Percentiles rank a stretch among this genome's conserved stretches.
phyloP scores from a whole-genome alignment of 1,284 basidiomycete species.

The Papiliotrema flavescens region DNA sequence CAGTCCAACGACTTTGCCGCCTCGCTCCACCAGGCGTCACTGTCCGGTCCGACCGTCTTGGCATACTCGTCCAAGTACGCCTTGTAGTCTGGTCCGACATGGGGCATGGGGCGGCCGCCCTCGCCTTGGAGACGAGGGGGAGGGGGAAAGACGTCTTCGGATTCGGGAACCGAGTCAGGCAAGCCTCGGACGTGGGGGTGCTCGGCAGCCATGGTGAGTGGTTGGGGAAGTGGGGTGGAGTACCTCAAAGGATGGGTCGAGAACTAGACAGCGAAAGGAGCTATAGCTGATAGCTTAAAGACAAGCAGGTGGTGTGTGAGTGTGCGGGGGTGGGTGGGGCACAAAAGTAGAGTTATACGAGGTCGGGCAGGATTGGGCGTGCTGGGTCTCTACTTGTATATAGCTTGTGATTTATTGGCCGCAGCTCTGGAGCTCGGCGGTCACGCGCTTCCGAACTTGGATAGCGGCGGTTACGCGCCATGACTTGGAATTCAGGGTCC shows the following conservation, averaged over 20 bases:
- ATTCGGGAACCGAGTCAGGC: constrained; percentile 33
- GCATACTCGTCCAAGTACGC: constrained; percentile 68
- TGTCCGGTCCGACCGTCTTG: constrained; percentile 67
- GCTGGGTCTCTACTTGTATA: no score
- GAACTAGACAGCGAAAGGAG: no score
- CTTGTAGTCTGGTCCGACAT: constrained; percentile 69
- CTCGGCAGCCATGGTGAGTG: background rate
- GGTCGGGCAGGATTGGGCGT: no score
- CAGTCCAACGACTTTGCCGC: constrained; percentile 78
- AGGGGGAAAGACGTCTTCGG: constrained; percentile 38
- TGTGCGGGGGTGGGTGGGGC: no score
- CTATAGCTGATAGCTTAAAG: no score
- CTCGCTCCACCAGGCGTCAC: constrained; percentile 85
- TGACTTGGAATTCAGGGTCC: no score
- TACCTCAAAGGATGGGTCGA: background rate
- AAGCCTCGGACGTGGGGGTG: constrained; percentile 28
- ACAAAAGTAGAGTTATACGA: no score
- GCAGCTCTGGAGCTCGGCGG: no score
- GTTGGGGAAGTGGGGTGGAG: background rate
- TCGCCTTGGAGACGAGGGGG: constrained; percentile 38
- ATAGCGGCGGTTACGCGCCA: no score
- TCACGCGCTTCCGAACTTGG: no score
- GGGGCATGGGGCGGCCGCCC: constrained; percentile 51
- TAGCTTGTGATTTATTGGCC: no score
- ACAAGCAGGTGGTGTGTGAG: no score